A percentile compares a stretch with the other conserved stretches of the same genome.
These are phyloP conservation scores for Xeromyces bisporus DNA, from an alignment of 495 filamentous ascomycete genomes.

Conservation along the genomic window DNA sequence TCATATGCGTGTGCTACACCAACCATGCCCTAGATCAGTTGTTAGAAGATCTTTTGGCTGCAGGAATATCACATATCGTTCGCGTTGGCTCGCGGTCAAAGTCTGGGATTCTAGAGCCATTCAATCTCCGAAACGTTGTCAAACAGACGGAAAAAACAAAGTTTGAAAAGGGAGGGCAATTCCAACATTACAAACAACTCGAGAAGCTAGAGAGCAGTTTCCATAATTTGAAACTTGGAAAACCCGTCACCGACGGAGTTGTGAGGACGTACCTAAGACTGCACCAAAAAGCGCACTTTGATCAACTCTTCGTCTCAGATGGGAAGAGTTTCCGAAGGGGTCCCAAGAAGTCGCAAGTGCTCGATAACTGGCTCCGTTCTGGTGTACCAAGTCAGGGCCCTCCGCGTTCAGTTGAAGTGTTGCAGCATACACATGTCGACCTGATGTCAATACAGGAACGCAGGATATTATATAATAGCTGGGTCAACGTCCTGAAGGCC, in stretches of 20 bases:
- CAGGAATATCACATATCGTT: slow-evolving; percentile 46
- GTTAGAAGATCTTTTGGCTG: slow-evolving; percentile 46
- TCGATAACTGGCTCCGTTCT: slow-evolving; percentile 14
- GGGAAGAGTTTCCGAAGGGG: slow-evolving; percentile 12
- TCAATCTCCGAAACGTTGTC: too few species aligned
- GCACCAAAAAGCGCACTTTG: slow-evolving; percentile 6
- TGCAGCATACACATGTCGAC: slow-evolving; percentile 6
- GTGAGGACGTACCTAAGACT: slow-evolving; percentile 7
- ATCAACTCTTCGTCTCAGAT: slow-evolving; percentile 14
- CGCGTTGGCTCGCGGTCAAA: too few species aligned
- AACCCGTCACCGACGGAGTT: not conserved
- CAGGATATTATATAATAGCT: slow-evolving; percentile 17
- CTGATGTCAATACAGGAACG: slow-evolving; percentile 14
- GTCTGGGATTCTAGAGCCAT: too few species aligned
- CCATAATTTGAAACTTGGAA: slow-evolving; percentile 1
- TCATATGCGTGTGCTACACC: slow-evolving; percentile 46
- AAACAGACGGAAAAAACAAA: slow-evolving; percentile 20
- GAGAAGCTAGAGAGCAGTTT: slow-evolving; percentile 5
- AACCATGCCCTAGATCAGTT: slow-evolving; percentile 73
- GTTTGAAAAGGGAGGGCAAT: slow-evolving; percentile 17
- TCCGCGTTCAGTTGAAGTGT: slow-evolving; percentile 3
- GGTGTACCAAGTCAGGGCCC: slow-evolving; percentile 2
- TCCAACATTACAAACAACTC: slow-evolving; percentile 4
- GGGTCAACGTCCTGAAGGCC: slow-evolving; percentile 27
- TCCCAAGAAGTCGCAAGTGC: slow-evolving; percentile 13